Evolutionary conservation across 208 protist genomes (phyloP).

Genomic region (Naegleria lovaniensis): DNA sequence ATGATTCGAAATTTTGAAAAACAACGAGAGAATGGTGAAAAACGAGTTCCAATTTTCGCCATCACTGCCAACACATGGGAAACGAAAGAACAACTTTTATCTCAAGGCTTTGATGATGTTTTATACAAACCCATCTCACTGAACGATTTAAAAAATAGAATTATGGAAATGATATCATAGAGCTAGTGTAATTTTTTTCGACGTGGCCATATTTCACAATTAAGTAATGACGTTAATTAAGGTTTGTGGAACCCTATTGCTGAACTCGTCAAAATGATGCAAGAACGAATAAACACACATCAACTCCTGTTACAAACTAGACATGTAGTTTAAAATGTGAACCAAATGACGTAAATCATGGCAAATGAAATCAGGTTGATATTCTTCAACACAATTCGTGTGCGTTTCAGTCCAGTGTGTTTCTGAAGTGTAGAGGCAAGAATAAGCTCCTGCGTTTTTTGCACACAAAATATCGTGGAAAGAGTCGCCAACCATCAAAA

Average conservation of each 20-base stretch:
- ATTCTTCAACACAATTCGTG: not conserved
- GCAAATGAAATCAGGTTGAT: not conserved
- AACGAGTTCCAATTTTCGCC: not conserved
- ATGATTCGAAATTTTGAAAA: not conserved
- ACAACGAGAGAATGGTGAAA: not conserved
- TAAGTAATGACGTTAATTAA: too few relatives aligned
- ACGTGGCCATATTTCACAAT: too few relatives aligned
- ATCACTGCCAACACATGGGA: not conserved
- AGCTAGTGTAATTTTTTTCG: too few relatives aligned
- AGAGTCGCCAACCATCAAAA: conserved; percentile 7
- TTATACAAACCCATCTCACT: not conserved
- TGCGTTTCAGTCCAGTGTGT: not conserved
- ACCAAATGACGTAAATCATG: not conserved
- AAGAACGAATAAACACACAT: too few relatives aligned
- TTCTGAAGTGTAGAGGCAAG: not conserved
- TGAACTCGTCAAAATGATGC: too few relatives aligned
- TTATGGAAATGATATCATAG: not conserved
- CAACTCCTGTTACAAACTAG: too few relatives aligned
- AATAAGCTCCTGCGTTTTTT: not conserved
- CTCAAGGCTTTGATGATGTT: not conserved
- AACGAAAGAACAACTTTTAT: not conserved
- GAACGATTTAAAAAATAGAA: not conserved
- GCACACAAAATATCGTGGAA: conserved; percentile 15
- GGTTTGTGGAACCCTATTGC: too few relatives aligned
- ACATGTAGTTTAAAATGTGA: not conserved